A percentile compares a stretch with the other conserved stretches of the same genome.
phyloP scores from a whole-genome alignment of 768 basidiomycete species.

The Podaxis sp. region DNA sequence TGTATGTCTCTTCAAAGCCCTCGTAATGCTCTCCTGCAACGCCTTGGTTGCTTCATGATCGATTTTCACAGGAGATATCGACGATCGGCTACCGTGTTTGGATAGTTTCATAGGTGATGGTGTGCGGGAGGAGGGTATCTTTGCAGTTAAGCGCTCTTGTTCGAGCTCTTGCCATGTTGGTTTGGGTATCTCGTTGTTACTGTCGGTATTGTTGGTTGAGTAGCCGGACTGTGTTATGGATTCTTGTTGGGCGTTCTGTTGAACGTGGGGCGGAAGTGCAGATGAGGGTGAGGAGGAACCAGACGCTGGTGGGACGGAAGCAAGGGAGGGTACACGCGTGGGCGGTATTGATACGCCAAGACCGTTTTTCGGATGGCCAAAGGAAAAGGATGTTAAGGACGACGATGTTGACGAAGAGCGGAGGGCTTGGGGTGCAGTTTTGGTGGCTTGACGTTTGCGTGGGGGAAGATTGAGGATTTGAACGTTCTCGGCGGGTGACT shows the following conservation, averaged over 20 bases:
- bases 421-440: not conserved
- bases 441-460: slow-evolving; percentile 21
- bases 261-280: not conserved
- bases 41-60: slow-evolving; percentile 52
- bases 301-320: slow-evolving; percentile 2
- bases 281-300: slow-evolving; percentile 16
- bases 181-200: not conserved
- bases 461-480: not conserved
- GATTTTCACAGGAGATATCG: slow-evolving; percentile 43
- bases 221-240: not conserved
- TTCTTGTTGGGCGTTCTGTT: not conserved
- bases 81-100: slow-evolving; percentile 21
- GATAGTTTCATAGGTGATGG: slow-evolving; percentile 54
- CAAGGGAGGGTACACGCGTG: not conserved
- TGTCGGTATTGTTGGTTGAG: not conserved
- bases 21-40: slow-evolving; percentile 67
- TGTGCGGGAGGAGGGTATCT: slow-evolving; percentile 60
- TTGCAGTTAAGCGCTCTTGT: slow-evolving; percentile 26
- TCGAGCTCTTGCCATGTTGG: slow-evolving; percentile 24
- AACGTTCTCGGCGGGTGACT: slow-evolving; percentile 4
- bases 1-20: slow-evolving; percentile 62
- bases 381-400: slow-evolving; percentile 7
- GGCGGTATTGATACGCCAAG: not conserved
- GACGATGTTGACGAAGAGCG: slow-evolving; percentile 1
- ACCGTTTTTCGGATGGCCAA: not conserved